A percentile compares a stretch with the other conserved stretches of the same genome.
Evolutionary conservation across 305 asterid species (phyloP).

Genomic region (Rubia balearica): DNA sequence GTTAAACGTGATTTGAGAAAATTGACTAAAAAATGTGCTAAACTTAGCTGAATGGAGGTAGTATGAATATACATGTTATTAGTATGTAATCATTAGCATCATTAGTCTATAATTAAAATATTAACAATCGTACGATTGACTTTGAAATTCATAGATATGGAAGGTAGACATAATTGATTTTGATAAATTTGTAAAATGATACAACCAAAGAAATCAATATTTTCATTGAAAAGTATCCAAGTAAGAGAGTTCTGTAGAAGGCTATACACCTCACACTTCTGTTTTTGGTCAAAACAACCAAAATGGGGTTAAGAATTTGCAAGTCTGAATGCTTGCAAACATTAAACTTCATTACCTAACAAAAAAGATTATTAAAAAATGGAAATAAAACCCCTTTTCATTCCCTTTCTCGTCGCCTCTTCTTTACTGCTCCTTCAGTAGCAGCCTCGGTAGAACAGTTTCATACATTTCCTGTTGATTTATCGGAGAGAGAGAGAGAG

Average conservation of each 20-base stretch:
- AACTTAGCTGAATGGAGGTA: no score
- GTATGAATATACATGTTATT: no score
- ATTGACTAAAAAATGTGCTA: no score
- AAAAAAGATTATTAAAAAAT: neutral
- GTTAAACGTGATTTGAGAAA: no score
- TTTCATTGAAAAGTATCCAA: slow-evolving; percentile 1
- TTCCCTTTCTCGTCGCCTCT: neutral
- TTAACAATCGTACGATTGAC: neutral
- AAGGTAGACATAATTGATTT: neutral
- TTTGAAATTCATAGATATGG: neutral
- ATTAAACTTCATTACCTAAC: neutral
- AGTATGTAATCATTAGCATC: no score
- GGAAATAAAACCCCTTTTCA: neutral
- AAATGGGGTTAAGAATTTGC: neutral
- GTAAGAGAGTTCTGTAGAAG: neutral
- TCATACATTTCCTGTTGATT: neutral
- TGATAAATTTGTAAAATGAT: neutral
- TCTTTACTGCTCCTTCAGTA: neutral
- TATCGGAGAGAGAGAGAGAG: neutral
- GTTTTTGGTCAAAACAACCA: neutral
- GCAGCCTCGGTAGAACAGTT: neutral
- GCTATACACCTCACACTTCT: neutral
- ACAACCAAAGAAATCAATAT: neutral
- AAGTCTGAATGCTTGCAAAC: neutral
- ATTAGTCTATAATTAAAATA: no score